Conservation (phyloP, 768 basidiomycete genomes). For the Lactifluus piperatus region DNA sequence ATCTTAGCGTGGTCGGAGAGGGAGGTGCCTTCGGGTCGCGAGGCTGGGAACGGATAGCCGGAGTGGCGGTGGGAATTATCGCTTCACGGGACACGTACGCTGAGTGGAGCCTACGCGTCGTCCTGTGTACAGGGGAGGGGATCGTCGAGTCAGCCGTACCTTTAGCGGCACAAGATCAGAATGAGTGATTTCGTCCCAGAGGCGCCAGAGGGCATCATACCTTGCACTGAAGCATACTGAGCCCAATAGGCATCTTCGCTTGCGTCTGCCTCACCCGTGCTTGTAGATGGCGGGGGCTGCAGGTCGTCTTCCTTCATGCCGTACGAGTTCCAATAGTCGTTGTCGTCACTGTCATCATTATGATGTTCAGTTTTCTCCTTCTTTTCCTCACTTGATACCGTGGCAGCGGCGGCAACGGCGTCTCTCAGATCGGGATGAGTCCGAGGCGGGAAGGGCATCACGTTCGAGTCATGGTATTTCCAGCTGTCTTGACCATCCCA, state of each 20-base stretch:
- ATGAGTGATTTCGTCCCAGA: not conserved
- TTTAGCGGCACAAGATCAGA: constrained; percentile 23
- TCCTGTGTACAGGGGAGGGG: constrained; percentile 38
- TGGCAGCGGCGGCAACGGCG: constrained; percentile 20
- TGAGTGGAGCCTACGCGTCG: constrained; percentile 24
- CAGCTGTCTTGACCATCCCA: constrained; percentile 50
- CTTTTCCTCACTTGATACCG: not conserved
- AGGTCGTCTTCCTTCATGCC: constrained; percentile 30
- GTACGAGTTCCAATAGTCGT: constrained; percentile 66
- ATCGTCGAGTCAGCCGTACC: constrained; percentile 67
- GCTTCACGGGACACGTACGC: constrained; percentile 17
- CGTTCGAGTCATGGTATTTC: constrained; percentile 60
- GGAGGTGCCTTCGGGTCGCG: constrained; percentile 25
- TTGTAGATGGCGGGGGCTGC: constrained; percentile 20
- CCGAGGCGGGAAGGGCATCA: constrained; percentile 62
- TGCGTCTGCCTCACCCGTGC: constrained; percentile 23
- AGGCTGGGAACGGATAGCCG: constrained; percentile 14
- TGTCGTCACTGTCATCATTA: constrained; percentile 30
- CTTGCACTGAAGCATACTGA: constrained; percentile 60
- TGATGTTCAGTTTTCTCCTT: constrained; percentile 22
- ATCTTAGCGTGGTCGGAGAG: constrained; percentile 25
- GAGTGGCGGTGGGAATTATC: constrained; percentile 20
- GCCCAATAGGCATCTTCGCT: constrained; percentile 70
- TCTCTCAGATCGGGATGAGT: constrained; percentile 26
- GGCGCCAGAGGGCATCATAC: constrained; percentile 29